Evolutionary conservation across 2,329 filamentous ascomycete species (phyloP), one percentile per base, ranked within the genome.

Genomic region (Aureobasidium zeae): DNA sequence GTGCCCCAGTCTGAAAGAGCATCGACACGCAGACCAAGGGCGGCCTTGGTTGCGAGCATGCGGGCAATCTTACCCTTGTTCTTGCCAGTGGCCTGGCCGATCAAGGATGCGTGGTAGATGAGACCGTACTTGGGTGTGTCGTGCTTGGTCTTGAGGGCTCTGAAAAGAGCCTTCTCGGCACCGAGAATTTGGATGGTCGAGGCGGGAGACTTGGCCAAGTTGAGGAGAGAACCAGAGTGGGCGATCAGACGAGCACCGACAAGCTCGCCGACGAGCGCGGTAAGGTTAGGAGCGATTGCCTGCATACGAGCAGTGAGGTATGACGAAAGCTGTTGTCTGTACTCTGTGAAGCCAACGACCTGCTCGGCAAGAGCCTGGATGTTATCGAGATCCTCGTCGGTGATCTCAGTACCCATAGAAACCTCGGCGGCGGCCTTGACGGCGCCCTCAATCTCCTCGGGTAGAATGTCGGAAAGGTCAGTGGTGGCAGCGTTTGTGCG

Each of bases 41-140:
- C 86, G 34, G 89, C 81, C 74, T 96, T 96, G 54, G 89, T 83
- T 36, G 91, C 84, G 49, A 98, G 76, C 73, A 94, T 87, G 75
- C 91, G 86, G 30, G 91, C 91, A 60, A 98, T 94, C 74, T 98
- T 98, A 57, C 91, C 91, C 81, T 98, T 98, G 74, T 96, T 96
- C 72, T 86, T 89, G 58, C 91, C 91, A 15, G 86, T 94, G 21
- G 91, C 91, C 70, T 98, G 91, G 32, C 91, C 93, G 52, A 98
- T 93, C 33, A 98, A 77, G 20, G 86, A 91, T 36, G 85, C 83
- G 66, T 94, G 84, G 69, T 91, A 93, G 63, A 93, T 86, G 52
- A 94, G 75, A 75, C 91, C 91, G 59, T 96, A 98, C 69, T 96
- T 98, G 61, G 91, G 91, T 28, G 91, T 98, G 61, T 95, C 87